Evolutionary conservation across 257 asterid species (phyloP).

Genomic region (Salvia hispanica): DNA sequence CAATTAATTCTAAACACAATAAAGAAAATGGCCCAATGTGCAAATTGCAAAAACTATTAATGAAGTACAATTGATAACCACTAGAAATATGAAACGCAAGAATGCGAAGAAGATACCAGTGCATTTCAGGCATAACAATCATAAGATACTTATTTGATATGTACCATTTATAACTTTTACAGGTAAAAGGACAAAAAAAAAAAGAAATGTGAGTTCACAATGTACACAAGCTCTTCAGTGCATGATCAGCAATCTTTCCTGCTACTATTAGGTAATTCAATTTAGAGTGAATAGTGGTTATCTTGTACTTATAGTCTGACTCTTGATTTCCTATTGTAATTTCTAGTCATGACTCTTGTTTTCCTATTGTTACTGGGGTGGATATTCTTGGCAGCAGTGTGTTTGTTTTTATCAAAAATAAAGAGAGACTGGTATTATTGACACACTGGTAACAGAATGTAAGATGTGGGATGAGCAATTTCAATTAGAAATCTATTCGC

Average conservation of each 20-base stretch:
- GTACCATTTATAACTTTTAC: conserved; percentile 18
- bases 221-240: conserved; percentile 15
- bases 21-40: neutral
- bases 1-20: conserved; percentile 18
- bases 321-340: neutral
- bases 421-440: neutral
- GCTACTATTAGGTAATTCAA: neutral
- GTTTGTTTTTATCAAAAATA: conserved; percentile 7
- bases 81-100: conserved; percentile 3
- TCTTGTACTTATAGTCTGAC: neutral
- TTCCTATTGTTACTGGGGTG: neutral
- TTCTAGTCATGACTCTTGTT: neutral
- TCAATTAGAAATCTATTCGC: conserved; percentile 1
- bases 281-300: neutral
- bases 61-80: conserved; percentile 20
- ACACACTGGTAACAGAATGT: neutral
- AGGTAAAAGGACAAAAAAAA: conserved; percentile 18
- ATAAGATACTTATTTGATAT: conserved; percentile 14
- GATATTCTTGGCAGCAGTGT: neutral
- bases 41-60: conserved; percentile 4
- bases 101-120: conserved; percentile 3
- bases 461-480: conserved; percentile 16
- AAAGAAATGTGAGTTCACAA: neutral
- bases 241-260: conserved; percentile 20
- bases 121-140: conserved; percentile 4